A percentile compares a stretch with the other conserved stretches of the same genome.
phyloP scores from a whole-genome alignment of 768 basidiomycete species.

The Serendipita indica region DNA sequence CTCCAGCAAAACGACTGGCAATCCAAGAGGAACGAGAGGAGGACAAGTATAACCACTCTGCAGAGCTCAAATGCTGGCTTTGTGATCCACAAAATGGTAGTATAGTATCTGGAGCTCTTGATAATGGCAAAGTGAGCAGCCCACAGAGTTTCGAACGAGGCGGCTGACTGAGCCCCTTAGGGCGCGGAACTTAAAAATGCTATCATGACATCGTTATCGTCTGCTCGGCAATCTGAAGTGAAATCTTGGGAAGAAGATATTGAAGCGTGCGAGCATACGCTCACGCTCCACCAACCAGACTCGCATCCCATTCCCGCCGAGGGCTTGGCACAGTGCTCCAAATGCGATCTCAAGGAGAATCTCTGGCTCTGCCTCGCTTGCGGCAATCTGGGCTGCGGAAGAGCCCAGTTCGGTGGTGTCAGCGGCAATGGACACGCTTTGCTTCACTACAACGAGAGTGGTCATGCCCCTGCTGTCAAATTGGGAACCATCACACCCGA shows the following conservation, averaged over 20 bases:
- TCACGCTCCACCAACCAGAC: constrained; percentile 36
- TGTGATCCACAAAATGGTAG: constrained; percentile 35
- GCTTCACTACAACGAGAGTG: constrained; percentile 52
- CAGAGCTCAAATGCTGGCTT: constrained; percentile 59
- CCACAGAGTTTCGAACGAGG: constrained; percentile 23
- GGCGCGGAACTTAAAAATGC: constrained; percentile 43
- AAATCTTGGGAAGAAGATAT: constrained; percentile 98
- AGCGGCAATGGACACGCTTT: constrained; percentile 87
- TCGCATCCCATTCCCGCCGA: constrained; percentile 33
- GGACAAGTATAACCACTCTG: constrained; percentile 64
- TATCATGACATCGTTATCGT: constrained; percentile 70
- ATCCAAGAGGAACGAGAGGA: constrained; percentile 78
- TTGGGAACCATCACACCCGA: constrained; percentile 94
- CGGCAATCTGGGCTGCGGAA: constrained; percentile 78
- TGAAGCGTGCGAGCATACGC: constrained; percentile 65
- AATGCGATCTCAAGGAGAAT: constrained; percentile 80
- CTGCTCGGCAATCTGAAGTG: constrained; percentile 84
- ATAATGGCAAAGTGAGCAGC: constrained; percentile 29
- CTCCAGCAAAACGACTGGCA: constrained; percentile 82
- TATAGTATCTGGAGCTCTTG: constrained; percentile 12
- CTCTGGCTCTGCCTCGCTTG: constrained; percentile 93
- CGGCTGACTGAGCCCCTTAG: constrained; percentile 24
- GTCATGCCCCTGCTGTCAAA: constrained; percentile 78
- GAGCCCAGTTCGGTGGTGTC: constrained; percentile 64
- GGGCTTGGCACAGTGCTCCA: constrained; percentile 69